Base-by-base conservation (phyloP, 208 protist genomes). In the Herpetomonas samuelpessoai region DNA sequence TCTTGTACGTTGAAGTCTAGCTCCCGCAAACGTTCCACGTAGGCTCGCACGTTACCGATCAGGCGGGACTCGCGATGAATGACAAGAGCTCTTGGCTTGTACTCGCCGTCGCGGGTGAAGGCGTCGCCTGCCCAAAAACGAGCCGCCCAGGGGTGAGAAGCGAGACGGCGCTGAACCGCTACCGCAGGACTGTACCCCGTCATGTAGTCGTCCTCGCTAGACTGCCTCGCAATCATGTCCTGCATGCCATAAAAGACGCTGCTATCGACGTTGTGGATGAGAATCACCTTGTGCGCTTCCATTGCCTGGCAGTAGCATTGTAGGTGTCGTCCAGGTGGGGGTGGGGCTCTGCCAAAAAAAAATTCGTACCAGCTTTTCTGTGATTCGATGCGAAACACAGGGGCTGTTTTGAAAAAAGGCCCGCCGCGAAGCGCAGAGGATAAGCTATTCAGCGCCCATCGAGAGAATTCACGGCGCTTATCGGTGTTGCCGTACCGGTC, bases 1-100 rank as follows among this genome's bases (percentile, higher is more conserved):
- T 56, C 48, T 50, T 68, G 57, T 48, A 75, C 68, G 56, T 56
- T 57, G 57, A 75, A 75, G 14, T 62, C 68, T 16, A 75, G 7
- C 4, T 35, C 29, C 29, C 52, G 52, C 28, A 57, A 24, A 6
- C 16, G 25, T 30, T 3, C 14, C 6, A 57, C 29, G 52, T 57
- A 57, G 14, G 4, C 29, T 21, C 4, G 1, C 16, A 44, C 24
- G 52, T 57, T 57, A n/a, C 25, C 52, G 52, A 57, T 57, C 29
- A 29, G 26, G 52, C 52, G 52, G 14, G 9, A n/a, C 7, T 12
- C 29, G 14, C 52, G 3, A 30, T 57, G 52, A 30, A 57, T 57
- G 52, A 57, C 26, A 4, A 57, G 52, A 26, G 31, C 52, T 14
- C 52, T 26, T 19, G 52, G 52, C 28, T 41, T 26, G 52, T 57